These are phyloP conservation scores for Blastocystis sp. DNA, from an alignment of 352 stramenopile genomes.

Conservation along the genomic window DNA sequence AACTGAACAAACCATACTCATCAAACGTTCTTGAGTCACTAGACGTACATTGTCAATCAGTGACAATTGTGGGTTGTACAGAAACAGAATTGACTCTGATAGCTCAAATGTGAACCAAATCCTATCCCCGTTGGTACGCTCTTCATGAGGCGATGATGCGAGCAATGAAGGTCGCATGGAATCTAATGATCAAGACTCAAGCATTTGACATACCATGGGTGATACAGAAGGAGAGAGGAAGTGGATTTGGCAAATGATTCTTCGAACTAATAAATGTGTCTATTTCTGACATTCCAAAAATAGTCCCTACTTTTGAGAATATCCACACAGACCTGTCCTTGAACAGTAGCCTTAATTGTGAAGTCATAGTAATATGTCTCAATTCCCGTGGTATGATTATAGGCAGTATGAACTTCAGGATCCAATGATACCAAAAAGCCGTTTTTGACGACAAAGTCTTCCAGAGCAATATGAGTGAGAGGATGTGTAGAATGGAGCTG, in stretches of 20 bases:
- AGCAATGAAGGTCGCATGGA: background rate
- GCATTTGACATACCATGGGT: background rate
- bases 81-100: constrained; percentile 27
- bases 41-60: constrained; percentile 8
- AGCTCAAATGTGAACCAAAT: constrained; percentile 28
- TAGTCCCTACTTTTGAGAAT: constrained; percentile 11
- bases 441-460: constrained; percentile 21
- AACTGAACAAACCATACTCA: constrained; percentile 5
- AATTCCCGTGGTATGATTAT: background rate
- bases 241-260: background rate
- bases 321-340: constrained; percentile 33
- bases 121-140: background rate
- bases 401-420: background rate
- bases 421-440: constrained; percentile 7
- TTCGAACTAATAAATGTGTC: background rate
- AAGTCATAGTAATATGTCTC: background rate
- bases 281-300: background rate
- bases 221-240: background rate
- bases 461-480: background rate
- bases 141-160: background rate
- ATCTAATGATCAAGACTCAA: background rate
- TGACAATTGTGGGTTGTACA: background rate
- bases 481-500: background rate
- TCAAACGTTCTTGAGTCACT: background rate
- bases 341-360: background rate